Evolutionary conservation across 2,329 filamentous ascomycete species (phyloP).

Genomic region (Neonectria coccinea): DNA sequence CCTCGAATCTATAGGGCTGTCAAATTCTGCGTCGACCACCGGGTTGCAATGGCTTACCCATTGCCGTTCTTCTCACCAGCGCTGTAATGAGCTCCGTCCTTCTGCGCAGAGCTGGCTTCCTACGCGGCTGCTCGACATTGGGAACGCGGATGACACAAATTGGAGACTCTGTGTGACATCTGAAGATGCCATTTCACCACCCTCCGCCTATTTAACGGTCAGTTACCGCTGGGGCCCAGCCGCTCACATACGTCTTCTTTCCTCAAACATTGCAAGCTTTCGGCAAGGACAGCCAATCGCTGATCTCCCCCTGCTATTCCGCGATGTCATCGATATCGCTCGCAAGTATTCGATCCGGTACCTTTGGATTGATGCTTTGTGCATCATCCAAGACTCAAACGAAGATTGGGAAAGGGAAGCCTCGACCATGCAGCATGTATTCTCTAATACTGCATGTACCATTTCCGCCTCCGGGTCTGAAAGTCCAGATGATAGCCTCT

Average conservation of each 20-base stretch:
- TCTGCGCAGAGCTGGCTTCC: no score
- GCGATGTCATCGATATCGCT: slow-evolving; percentile 9
- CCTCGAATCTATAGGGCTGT: no score
- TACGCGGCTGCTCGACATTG: background rate
- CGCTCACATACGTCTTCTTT: background rate
- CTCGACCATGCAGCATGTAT: background rate
- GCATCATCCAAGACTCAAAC: slow-evolving; percentile 8
- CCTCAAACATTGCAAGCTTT: background rate
- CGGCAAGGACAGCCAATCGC: background rate
- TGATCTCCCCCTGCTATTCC: background rate
- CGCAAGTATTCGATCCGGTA: slow-evolving; percentile 12
- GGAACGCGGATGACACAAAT: background rate
- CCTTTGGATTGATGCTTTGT: slow-evolving; percentile 23
- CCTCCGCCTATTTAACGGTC: background rate
- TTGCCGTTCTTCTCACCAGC: no score
- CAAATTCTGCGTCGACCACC: no score
- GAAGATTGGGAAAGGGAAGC: slow-evolving; percentile 7
- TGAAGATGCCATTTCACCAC: no score
- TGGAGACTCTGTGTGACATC: background rate
- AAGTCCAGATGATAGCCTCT: slow-evolving; percentile 3
- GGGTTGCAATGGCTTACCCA: no score
- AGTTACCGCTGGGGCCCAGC: background rate
- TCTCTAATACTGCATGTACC: slow-evolving; percentile 9
- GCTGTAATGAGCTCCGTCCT: no score
- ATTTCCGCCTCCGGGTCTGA: slow-evolving; percentile 14